phyloP scores from a whole-genome alignment of 148 eudicot genomes.

The Chenopodium quinoa region DNA sequence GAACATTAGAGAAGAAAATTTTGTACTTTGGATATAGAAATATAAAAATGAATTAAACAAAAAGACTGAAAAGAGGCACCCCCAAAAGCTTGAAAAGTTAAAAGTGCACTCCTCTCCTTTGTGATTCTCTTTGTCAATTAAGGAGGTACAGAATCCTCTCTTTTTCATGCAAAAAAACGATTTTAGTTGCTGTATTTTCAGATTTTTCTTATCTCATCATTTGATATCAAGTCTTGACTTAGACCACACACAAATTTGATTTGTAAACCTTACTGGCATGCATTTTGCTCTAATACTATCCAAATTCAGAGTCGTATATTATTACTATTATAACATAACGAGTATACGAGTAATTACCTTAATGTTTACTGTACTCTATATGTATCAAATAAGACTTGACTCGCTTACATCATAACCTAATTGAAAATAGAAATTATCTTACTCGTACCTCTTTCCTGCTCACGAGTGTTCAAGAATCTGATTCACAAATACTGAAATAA shows the following conservation, averaged over 20 bases:
- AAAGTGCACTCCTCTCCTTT: conserved; percentile 16
- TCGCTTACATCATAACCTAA: too few species aligned
- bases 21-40: conserved; percentile 19
- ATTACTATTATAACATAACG: too few species aligned
- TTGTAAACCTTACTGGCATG: not conserved
- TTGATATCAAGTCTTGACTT: conserved; percentile 27
- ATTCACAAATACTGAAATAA: too few species aligned
- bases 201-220: conserved; percentile 28
- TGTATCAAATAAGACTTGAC: too few species aligned
- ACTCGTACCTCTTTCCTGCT: too few species aligned
- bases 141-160: conserved; percentile 27
- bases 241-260: conserved; percentile 10
- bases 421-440: too few species aligned
- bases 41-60: too few species aligned
- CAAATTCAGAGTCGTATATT: too few species aligned
- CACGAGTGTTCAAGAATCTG: too few species aligned
- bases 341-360: too few species aligned
- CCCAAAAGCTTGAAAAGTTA: conserved; percentile 20
- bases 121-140: conserved; percentile 30
- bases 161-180: not conserved
- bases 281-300: not conserved
- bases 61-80: conserved; percentile 12
- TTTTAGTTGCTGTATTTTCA: not conserved
- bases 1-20: conserved; percentile 3
- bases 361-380: too few species aligned